These are phyloP conservation scores for Trypanosoma platydactyli DNA, from an alignment of 208 protist species.

Conservation along the genomic window DNA sequence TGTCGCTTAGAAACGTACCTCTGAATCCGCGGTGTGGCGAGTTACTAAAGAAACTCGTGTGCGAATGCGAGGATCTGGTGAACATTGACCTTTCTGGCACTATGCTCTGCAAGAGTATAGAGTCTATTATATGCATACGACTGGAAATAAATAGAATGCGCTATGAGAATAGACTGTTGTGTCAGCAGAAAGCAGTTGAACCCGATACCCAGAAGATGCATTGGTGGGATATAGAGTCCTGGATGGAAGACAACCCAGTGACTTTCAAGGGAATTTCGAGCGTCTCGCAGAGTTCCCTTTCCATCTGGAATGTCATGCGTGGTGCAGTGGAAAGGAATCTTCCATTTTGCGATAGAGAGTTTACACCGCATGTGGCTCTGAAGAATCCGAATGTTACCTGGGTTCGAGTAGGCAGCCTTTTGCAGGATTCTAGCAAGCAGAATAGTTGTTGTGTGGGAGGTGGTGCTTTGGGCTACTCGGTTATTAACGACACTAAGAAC, in stretches of 20 bases:
- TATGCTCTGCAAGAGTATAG: conserved; percentile 33
- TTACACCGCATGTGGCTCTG: conserved; percentile 27
- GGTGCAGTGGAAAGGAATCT: conserved; percentile 11
- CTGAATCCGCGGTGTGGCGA: conserved; percentile 29
- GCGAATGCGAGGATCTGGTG: conserved; percentile 34
- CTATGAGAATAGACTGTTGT: conserved; percentile 14
- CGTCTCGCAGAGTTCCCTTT: not conserved
- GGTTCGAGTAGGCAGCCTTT: conserved; percentile 26
- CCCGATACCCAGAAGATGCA: conserved; percentile 22
- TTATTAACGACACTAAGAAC: conserved; percentile 44
- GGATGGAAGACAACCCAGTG: conserved; percentile 6
- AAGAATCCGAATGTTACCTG: conserved; percentile 28
- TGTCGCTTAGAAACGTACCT: conserved; percentile 46
- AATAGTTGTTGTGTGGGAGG: conserved; percentile 30
- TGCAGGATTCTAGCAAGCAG: conserved; percentile 5
- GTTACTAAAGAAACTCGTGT: conserved; percentile 41
- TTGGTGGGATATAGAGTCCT: conserved; percentile 21
- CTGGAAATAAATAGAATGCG: conserved; percentile 45
- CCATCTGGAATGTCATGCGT: conserved; percentile 5
- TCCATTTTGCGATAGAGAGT: conserved; percentile 32
- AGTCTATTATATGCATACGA: conserved; percentile 39
- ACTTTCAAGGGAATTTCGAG: not conserved
- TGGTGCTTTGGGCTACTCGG: conserved; percentile 25
- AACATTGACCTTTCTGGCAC: conserved; percentile 36
- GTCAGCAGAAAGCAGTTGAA: conserved; percentile 23